Base-by-base conservation (phyloP, 352 stramenopile genomes). In the Phytophthora brassicae region DNA sequence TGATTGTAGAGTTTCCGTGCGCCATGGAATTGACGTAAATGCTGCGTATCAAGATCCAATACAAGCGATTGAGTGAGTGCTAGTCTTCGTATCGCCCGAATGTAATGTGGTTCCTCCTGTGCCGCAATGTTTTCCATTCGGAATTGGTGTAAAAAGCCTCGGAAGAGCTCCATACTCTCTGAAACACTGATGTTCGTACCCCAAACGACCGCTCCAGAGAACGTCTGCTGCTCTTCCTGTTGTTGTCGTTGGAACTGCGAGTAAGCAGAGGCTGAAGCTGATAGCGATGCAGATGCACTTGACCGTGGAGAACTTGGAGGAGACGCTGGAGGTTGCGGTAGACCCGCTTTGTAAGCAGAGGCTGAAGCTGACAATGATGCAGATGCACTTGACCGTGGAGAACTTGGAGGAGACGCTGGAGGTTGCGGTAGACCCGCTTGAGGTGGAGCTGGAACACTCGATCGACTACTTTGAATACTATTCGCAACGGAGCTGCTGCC, bases 1-100 rank as follows among this genome's bases (percentile, higher is more conserved):
- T 99, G 96, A 62, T 97, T 89, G 75, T 99, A 99, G 17, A 99
- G 66, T 50, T 90, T 87, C 63, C 95, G 72, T 3, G 75, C 84
- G 43, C 81, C 70, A 1, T 62, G 72, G 55, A 92, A 95, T 58
- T 94, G 80, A 43, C 89, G 69, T 51, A 98, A 64, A 44, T 98
- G 90, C 60, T 94, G 84, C 51, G 89, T 97, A 68, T 98, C 89
- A 9, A 98, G 71, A 70, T 97, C 92, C 57, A 98, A 83, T 19
- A 96, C 79, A 11, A 84, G 76, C 54, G 89, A 90, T 56, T 95
- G 82, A 33, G 90, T 95, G 33, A 90, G 64, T 16, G 86, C 72
- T 46, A 97, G 72, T 64, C 89, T 82, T 4, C 68, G 72, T 16
- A 97, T 75, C 51, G 83, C 77, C 48, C 84, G 82, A 46, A 94